These are phyloP conservation scores for Phytophthora sojae DNA, from an alignment of 352 stramenopile species.

Conservation along the genomic window DNA sequence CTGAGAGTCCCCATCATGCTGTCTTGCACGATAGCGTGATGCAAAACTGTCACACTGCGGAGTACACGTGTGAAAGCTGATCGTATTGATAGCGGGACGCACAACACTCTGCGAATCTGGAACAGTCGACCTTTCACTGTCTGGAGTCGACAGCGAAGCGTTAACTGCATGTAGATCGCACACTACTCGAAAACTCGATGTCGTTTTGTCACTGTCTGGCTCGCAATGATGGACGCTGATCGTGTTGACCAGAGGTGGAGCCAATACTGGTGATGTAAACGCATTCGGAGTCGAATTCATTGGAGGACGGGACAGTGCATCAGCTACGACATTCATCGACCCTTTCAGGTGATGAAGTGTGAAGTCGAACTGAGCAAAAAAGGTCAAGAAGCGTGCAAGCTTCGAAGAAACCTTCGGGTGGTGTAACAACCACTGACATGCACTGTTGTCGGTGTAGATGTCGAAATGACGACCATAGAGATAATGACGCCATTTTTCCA, in stretches of 20 bases:
- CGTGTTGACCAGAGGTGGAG: background rate
- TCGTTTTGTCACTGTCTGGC: background rate
- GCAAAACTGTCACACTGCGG: too few species aligned
- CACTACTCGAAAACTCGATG: background rate
- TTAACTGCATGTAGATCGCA: background rate
- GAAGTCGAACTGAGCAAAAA: constrained; percentile 18
- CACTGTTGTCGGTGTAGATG: constrained; percentile 11
- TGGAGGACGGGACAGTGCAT: constrained; percentile 2
- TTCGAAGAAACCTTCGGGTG: constrained; percentile 13
- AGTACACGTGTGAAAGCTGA: too few species aligned
- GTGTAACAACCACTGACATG: constrained; percentile 13
- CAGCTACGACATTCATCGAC: background rate
- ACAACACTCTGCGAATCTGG: too few species aligned
- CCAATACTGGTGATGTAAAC: background rate
- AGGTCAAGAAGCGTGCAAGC: constrained; percentile 13
- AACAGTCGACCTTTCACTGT: too few species aligned
- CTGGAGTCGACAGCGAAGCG: background rate
- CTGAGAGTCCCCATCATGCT: too few species aligned
- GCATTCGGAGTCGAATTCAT: background rate
- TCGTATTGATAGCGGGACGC: too few species aligned
- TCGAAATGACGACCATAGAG: constrained; percentile 12
- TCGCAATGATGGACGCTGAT: background rate
- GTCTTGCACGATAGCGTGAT: too few species aligned
- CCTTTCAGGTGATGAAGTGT: constrained; percentile 8
- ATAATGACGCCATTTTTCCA: background rate